phyloP scores from a whole-genome alignment of 139 green algal species.

The Coelastrella sp. region DNA sequence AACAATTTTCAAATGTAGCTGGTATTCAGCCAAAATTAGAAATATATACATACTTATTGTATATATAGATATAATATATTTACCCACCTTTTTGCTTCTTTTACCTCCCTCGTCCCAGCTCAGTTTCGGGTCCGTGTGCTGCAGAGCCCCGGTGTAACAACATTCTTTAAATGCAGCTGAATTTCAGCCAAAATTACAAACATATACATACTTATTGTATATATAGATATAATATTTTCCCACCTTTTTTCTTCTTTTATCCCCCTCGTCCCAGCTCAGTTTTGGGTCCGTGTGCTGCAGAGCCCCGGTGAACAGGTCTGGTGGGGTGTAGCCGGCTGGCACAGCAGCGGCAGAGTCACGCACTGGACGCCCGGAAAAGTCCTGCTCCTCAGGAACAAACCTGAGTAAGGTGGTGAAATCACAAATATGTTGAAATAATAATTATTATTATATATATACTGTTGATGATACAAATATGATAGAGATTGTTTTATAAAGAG shows the following conservation, averaged over 20 bases:
- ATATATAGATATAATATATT: too few relatives aligned
- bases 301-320: constrained; percentile 78
- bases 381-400: constrained; percentile 89
- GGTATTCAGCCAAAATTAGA: too few relatives aligned
- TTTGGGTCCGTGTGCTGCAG: constrained; percentile 93
- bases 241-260: constrained; percentile 77
- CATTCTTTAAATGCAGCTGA: too few relatives aligned
- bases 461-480: too few relatives aligned
- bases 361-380: constrained; percentile 74
- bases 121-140: too few relatives aligned
- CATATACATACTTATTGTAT: background rate
- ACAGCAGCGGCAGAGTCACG: constrained; percentile 73
- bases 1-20: too few relatives aligned
- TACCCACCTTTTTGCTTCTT: too few relatives aligned
- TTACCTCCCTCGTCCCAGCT: too few relatives aligned
- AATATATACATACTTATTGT: too few relatives aligned
- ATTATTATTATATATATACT: too few relatives aligned
- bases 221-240: background rate
- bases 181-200: background rate
- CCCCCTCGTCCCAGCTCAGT: constrained; percentile 94
- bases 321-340: constrained; percentile 83
- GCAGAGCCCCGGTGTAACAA: too few relatives aligned
- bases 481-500: too few relatives aligned
- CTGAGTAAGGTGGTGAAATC: background rate
- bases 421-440: background rate